Conservation (phyloP, 371 early-diverging fungal genomes). For the Mortierella sp. region DNA sequence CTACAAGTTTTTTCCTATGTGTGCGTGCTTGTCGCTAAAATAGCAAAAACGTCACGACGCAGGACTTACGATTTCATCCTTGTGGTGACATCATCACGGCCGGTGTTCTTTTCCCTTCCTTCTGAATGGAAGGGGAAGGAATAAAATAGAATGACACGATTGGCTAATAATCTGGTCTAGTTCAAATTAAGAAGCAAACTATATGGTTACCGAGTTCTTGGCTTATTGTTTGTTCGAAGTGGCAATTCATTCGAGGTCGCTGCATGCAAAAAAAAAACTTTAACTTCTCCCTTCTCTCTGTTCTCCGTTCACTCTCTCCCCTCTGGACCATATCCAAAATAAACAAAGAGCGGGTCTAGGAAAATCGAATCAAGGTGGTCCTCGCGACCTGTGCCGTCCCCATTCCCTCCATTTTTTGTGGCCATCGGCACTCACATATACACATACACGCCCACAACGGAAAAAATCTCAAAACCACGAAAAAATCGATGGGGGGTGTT, state of each 20-base stretch:
- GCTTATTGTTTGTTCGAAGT: conserved; percentile 14
- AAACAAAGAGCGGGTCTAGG: neutral
- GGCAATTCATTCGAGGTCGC: conserved; percentile 16
- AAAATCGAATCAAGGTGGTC: conserved; percentile 15
- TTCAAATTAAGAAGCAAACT: neutral
- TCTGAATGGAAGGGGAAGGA: neutral
- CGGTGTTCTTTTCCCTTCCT: neutral
- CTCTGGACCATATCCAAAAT: neutral
- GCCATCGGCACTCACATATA: neutral
- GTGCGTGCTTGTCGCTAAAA: neutral
- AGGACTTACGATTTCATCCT: neutral
- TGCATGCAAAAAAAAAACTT: neutral
- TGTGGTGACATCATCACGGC: neutral
- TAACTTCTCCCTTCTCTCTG: neutral
- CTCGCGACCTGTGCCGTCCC: conserved; percentile 20
- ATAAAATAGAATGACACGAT: conserved; percentile 3
- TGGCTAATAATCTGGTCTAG: neutral
- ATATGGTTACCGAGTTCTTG: conserved; percentile 17
- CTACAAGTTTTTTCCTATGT: neutral
- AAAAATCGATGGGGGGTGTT: neutral
- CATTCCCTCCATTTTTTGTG: conserved; percentile 1
- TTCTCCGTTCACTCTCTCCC: neutral
- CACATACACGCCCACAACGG: neutral
- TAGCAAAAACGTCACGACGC: neutral
- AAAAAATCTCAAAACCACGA: neutral